Evolutionary conservation across 2,329 filamentous ascomycete genomes (phyloP).

Genomic region (Xenoacremonium recifei): DNA sequence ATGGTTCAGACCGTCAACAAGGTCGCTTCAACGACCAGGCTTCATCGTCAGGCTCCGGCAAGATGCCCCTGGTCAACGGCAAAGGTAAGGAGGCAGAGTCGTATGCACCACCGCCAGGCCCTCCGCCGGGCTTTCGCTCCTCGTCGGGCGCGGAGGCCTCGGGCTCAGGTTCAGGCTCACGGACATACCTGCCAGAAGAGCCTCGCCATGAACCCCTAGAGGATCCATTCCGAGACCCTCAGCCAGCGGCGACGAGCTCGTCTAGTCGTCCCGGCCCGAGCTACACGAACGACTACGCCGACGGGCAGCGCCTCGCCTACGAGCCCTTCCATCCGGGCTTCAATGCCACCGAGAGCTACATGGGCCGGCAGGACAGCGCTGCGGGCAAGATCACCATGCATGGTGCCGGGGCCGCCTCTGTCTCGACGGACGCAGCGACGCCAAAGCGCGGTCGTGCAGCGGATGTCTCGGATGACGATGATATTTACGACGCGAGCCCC

Average conservation of each 20-base stretch:
- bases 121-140: constrained; percentile 15
- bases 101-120: constrained; percentile 24
- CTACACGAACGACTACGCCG: constrained; percentile 15
- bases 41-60: constrained; percentile 15
- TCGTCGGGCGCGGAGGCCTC: constrained; percentile 8
- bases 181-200: constrained; percentile 15
- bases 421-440: constrained; percentile 13
- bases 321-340: constrained; percentile 42
- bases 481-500: constrained; percentile 39
- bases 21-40: constrained; percentile 9
- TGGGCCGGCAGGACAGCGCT: constrained; percentile 39
- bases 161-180: constrained; percentile 23
- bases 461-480: constrained; percentile 35
- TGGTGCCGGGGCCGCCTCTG: constrained; percentile 28
- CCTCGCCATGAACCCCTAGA: constrained; percentile 28
- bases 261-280: constrained; percentile 12
- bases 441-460: constrained; percentile 14
- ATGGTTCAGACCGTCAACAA: constrained; percentile 29
- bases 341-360: constrained; percentile 20
- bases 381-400: constrained; percentile 42
- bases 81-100: constrained; percentile 36
- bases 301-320: constrained; percentile 24
- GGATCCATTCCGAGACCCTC: constrained; percentile 34
- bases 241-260: constrained; percentile 17
- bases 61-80: constrained; percentile 22